Conservation (phyloP, 2,329 filamentous ascomycete genomes). For the Diaporthe destruens region DNA sequence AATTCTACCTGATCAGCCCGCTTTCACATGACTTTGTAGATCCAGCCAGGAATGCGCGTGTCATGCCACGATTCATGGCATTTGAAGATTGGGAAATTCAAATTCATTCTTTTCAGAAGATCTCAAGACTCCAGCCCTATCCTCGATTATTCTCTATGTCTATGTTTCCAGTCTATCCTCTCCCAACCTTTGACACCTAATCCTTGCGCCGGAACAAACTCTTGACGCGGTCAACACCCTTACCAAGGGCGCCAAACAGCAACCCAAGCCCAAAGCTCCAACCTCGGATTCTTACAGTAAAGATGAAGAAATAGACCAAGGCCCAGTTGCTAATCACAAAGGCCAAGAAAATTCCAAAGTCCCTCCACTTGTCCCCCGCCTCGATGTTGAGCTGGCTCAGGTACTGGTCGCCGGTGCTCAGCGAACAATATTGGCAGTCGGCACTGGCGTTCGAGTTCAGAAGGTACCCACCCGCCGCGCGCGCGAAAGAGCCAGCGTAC, state of each 20-base stretch:
- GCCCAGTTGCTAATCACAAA: conserved; percentile 74
- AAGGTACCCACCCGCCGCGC: conserved; percentile 71
- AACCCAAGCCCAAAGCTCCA: conserved; percentile 47
- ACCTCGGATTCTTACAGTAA: conserved; percentile 47
- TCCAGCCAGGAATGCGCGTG: neutral
- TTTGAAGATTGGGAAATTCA: too few relatives aligned
- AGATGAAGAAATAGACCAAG: conserved; percentile 50
- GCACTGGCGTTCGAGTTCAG: conserved; percentile 68
- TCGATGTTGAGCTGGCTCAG: conserved; percentile 58
- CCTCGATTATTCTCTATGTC: neutral
- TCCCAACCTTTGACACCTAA: neutral
- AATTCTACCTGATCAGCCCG: neutral
- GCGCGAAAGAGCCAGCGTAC: conserved; percentile 68
- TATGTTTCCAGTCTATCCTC: neutral
- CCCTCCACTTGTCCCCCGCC: conserved; percentile 72
- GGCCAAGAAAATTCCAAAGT: conserved; percentile 74
- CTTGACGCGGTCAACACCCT: conserved; percentile 36
- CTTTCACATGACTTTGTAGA: neutral
- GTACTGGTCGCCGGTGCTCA: conserved; percentile 47
- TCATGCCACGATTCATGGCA: neutral
- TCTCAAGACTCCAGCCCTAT: neutral
- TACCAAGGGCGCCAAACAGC: conserved; percentile 42
- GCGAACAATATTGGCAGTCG: conserved; percentile 76
- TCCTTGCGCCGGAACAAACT: conserved; percentile 17
- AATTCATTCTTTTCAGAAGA: neutral